Evolutionary conservation across 768 basidiomycete genomes (phyloP), one percentile per base, ranked within the genome.

Genomic region (Hemileccinum rubropunctum): DNA sequence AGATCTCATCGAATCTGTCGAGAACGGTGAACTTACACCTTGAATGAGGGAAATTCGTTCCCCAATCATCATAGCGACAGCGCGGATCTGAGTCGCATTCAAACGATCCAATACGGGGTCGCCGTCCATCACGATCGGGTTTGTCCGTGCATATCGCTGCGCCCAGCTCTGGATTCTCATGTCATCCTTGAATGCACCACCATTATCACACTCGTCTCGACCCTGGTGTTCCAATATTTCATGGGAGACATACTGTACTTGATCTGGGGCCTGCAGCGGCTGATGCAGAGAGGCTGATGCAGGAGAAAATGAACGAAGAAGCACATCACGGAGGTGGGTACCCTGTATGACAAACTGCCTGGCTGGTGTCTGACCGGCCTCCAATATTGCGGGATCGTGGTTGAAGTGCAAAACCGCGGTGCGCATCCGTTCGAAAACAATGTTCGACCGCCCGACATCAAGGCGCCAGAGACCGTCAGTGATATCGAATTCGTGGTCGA

Each of bases 31-130:
- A 47, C 86, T 58, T 64, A 93, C 91, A 28, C 93, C 93, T 70
- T 97, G 93, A 17, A 97, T 81, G 23, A 97, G 73, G 62, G 88
- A 87, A 26, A 91, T 68, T 37, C 82, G 73, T 58, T 91, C 78
- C 6, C 86, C 83, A 40, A 97, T 75, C 90, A 95, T 94, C 69
- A 83, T 76, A 6, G 93, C 93, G 53, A 94, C 80, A 0, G 94
- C 93, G 49, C 80, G 74, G 44, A 79, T 76, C 64, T 97, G 94
- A n/a, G 84, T 87, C 6, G 65, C 56, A 63, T 95, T 95, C 56
- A 97, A 62, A 0, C 73, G 75, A 0, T 61, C 52, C 1, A 95
- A 60, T 7, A 75, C 68, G 0, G 93, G 93, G 68, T 97, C 94
- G 3, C 90, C 90, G 40, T 88, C 84, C 4, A 92, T 67, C 9